A percentile compares a stretch with the other conserved stretches of the same genome.
Conservation (phyloP, 192 early-diverging fungal genomes). For the Coemansia sp. region DNA sequence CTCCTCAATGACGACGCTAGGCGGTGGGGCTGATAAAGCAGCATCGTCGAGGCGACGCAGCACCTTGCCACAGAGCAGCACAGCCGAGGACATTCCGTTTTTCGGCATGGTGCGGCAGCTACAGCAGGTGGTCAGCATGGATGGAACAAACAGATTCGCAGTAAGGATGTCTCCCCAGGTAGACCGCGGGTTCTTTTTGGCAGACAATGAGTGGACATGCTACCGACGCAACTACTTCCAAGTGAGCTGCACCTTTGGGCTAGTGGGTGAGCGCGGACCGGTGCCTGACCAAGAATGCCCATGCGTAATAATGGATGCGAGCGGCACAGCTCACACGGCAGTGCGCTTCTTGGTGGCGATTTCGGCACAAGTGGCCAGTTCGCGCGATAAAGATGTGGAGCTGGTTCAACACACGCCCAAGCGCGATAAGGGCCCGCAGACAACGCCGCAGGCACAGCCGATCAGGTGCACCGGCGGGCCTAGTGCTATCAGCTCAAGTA, state of each 20-base stretch:
- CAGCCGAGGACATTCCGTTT: slow-evolving; percentile 46
- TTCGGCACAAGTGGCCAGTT: slow-evolving; percentile 68
- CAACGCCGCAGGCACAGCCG: slow-evolving; percentile 60
- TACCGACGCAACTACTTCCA: slow-evolving; percentile 96
- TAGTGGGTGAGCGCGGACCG: slow-evolving; percentile 38
- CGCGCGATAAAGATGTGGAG: slow-evolving; percentile 70
- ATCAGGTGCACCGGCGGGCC: slow-evolving; percentile 57
- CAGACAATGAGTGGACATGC: slow-evolving; percentile 88
- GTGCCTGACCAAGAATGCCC: slow-evolving; percentile 57
- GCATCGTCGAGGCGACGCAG: slow-evolving; percentile 12
- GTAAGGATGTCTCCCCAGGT: slow-evolving; percentile 73
- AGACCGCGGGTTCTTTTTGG: slow-evolving; percentile 90
- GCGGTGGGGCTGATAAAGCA: background rate
- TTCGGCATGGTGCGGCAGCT: slow-evolving; percentile 68
- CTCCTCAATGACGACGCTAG: slow-evolving; percentile 6
- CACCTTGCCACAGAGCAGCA: slow-evolving; percentile 19
- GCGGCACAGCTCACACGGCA: slow-evolving; percentile 49
- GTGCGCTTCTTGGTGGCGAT: slow-evolving; percentile 74
- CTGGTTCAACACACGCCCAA: slow-evolving; percentile 87
- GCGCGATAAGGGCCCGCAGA: slow-evolving; percentile 91
- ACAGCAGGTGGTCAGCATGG: slow-evolving; percentile 64
- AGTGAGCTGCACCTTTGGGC: slow-evolving; percentile 54
- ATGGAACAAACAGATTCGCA: slow-evolving; percentile 58
- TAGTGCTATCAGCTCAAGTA: slow-evolving; percentile 39
- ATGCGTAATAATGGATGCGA: slow-evolving; percentile 66